Evolutionary conservation across 495 filamentous ascomycete species (phyloP).

Genomic region (Neurospora terricola): DNA sequence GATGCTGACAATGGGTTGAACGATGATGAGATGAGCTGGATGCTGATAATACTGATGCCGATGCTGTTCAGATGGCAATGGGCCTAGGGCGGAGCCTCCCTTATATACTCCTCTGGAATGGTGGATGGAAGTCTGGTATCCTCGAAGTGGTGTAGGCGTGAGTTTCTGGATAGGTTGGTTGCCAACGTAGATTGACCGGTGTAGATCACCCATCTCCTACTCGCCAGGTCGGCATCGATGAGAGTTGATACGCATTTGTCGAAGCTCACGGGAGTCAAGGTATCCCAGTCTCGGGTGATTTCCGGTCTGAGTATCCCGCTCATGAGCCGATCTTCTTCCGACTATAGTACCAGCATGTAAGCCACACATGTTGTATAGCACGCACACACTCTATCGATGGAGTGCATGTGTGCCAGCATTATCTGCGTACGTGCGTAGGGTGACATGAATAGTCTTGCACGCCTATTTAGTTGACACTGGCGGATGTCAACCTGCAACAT

Average conservation of each 20-base stretch:
- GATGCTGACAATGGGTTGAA: not conserved
- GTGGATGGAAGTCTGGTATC: not conserved
- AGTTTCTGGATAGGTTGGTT: not conserved
- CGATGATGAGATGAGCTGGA: not conserved
- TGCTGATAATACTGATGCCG: not conserved
- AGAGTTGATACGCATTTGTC: not conserved
- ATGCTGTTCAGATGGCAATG: not conserved
- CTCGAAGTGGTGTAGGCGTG: not conserved
- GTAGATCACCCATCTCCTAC: not conserved
- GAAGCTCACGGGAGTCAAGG: not conserved
- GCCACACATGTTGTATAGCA: not conserved
- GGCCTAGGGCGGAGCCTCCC: not conserved
- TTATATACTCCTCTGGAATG: not conserved
- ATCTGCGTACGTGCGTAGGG: not conserved
- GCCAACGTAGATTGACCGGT: not conserved
- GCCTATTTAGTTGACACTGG: not conserved
- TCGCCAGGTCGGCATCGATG: not conserved
- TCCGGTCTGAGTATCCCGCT: not conserved
- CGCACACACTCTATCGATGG: not conserved
- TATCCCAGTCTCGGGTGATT: not conserved
- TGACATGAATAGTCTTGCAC: not conserved
- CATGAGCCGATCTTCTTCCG: not conserved
- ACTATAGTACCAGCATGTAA: not conserved
- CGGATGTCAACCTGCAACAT: not conserved
- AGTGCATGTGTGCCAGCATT: not conserved